Evolutionary conservation across 139 green algal species (phyloP), one percentile per base, ranked within the genome.

Genomic region (Zygnema circumcarinatum): DNA sequence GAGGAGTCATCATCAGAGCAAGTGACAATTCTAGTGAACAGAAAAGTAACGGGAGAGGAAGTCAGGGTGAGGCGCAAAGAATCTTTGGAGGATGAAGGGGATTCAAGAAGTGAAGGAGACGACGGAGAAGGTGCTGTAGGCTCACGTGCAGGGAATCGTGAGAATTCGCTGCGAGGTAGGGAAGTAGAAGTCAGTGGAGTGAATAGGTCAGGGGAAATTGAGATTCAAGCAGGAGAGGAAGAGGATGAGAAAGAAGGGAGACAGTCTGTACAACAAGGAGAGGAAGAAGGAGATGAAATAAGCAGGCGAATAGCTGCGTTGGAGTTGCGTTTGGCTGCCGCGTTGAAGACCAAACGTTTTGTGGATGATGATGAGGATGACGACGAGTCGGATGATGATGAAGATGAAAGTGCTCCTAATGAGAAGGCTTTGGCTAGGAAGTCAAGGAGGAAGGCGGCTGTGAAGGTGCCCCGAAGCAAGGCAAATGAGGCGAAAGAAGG

Each of bases 311-410:
- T 62, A 25, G 47, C 47, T 62, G 47, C 47, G 7, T 62, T 62
- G 16, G 47, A 62, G 47, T 25, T 25, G 16, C 47, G 47, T 62
- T 62, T 62, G 47, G 47, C 47, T 16, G 47, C 7, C 7, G 47
- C 7, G 16, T 62, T 62, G 16, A 62, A 62, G 16, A 16, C 47
- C 7, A 62, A 62, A 62, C 47, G 47, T 25, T 62, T 62, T 62
- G 7, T 62, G 47, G 47, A 62, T 62, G 47, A 62, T 62, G 47
- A 78, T 20, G 69, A 78, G 69, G 69, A 78, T 78, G 69, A 78
- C 16, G 69, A 78, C 11, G 69, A 78, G 36, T 39, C 7, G 69
- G 69, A 78, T 25, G 69, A 78, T 22, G 69, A 78, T 16, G 69
- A 78, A 16, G 35, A 78, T 39, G 16, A 78, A 39, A 33, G 54